Evolutionary conservation across 2,329 filamentous ascomycete species (phyloP).

Genomic region (Microdochium nivale): DNA sequence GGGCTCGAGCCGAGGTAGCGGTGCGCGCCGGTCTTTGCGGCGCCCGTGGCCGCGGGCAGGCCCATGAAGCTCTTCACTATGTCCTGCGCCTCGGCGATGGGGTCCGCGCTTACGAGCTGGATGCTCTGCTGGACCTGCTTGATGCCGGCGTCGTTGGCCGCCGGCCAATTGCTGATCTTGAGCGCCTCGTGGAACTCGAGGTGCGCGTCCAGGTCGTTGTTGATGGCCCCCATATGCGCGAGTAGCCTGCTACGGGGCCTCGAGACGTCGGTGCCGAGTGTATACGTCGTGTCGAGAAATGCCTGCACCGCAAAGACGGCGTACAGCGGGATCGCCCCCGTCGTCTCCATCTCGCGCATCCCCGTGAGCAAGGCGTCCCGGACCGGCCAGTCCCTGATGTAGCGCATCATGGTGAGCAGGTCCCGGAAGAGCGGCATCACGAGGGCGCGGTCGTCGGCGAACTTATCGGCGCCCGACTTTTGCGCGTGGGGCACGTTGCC

Average conservation of each 20-base stretch:
- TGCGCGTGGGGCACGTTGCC: slow-evolving; percentile 9
- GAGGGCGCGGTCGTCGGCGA: slow-evolving; percentile 23
- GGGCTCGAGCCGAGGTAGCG: background rate
- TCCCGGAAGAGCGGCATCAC: slow-evolving; percentile 24
- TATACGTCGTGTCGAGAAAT: background rate
- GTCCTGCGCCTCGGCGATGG: background rate
- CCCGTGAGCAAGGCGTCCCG: background rate
- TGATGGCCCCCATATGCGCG: background rate
- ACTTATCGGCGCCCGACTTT: slow-evolving; percentile 20
- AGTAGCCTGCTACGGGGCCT: background rate
- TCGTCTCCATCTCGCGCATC: background rate
- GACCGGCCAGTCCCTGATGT: background rate
- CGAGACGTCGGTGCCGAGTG: background rate
- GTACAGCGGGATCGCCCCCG: background rate
- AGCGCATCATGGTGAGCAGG: slow-evolving; percentile 5
- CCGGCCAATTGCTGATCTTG: background rate
- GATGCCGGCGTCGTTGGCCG: background rate
- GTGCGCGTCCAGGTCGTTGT: background rate
- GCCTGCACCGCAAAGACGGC: background rate
- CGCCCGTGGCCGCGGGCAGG: background rate
- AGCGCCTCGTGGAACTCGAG: background rate
- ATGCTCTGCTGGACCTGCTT: background rate
- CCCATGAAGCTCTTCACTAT: background rate
- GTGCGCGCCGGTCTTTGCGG: background rate
- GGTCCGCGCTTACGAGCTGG: background rate